These are phyloP conservation scores for Puccinia novopanici DNA, from an alignment of 1,284 basidiomycete genomes.

Conservation along the genomic window DNA sequence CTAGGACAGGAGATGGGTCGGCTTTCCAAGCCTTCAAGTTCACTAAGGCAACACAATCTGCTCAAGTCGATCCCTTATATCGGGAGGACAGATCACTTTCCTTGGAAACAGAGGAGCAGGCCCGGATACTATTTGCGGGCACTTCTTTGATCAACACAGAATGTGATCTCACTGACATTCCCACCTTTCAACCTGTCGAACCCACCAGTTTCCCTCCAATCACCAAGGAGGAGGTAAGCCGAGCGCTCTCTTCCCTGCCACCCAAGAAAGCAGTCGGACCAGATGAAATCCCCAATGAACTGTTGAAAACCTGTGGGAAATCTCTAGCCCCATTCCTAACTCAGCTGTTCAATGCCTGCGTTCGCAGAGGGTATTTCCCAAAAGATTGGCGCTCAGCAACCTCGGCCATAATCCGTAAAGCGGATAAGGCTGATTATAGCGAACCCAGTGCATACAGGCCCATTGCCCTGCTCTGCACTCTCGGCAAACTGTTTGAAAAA, in stretches of 20 bases:
- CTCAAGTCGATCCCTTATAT: neutral
- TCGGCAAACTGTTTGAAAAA: too few relatives aligned
- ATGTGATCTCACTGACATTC: neutral
- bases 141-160: neutral
- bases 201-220: neutral
- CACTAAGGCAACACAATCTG: conserved; percentile 2
- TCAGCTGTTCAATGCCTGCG: neutral
- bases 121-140: too few relatives aligned
- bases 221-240: neutral
- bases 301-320: neutral
- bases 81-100: neutral
- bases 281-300: conserved; percentile 25
- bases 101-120: neutral
- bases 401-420: too few relatives aligned
- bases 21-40: too few relatives aligned
- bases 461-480: too few relatives aligned
- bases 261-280: too few relatives aligned
- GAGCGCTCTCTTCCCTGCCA: neutral
- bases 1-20: neutral
- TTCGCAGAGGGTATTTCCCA: neutral
- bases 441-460: too few relatives aligned
- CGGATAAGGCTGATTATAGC: too few relatives aligned
- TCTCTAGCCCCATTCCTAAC: neutral
- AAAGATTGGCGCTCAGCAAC: neutral
- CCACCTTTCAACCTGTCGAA: neutral